Base-by-base conservation (phyloP, 1,139 yeast species). In the Suhomyces atakaporum region DNA sequence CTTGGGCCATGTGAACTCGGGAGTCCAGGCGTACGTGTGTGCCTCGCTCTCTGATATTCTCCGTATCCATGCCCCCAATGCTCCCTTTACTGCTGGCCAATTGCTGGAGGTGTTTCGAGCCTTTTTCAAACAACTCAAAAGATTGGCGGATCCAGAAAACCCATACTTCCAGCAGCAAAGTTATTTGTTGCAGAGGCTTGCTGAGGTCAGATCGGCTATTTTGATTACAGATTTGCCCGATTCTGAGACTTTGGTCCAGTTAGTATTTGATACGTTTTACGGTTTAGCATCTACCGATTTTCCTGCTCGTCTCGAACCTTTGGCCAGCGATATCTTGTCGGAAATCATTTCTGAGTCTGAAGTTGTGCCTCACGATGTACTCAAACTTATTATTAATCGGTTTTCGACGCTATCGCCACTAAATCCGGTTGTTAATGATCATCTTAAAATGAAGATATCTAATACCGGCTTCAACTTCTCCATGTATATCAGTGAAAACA, bases 11-110 rank as follows among this genome's bases (percentile, higher is more conserved):
- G 66, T 77, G 35, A 88, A 87, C 51, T 47, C 60, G 3, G 95
- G 95, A 3, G 81, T 89, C 3, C 84, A 81, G 47, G 81, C 90
- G 0, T 78, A 72, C 42, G 75, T 76, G 2, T 81, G 94, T 12
- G 84, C 95, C 52, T 81, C 94, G 44, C 49, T 89, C 8, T 74
- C 90, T 3, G 96, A 89, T 56, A 67, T 90, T 10, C 61, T 90
- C 28, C 71, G 96, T 42, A 61, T 89, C 8, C 83, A 73, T 54
- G 97, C 96, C 0, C 97, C 97, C 0, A 87, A 89, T 58, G 96
- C 97, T 4, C 97, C 97, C 5, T 89, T 75, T 58, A 79, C 86
- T 2, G 79, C 80, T 23, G 48, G 63, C 1, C 83, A 84, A 45
- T 63, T 89, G 21, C 66, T 79, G 1, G 79, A 72, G 19, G 69